Base-by-base conservation (phyloP, 2,329 filamentous ascomycete genomes). In the Fusarium tjaetaba region DNA sequence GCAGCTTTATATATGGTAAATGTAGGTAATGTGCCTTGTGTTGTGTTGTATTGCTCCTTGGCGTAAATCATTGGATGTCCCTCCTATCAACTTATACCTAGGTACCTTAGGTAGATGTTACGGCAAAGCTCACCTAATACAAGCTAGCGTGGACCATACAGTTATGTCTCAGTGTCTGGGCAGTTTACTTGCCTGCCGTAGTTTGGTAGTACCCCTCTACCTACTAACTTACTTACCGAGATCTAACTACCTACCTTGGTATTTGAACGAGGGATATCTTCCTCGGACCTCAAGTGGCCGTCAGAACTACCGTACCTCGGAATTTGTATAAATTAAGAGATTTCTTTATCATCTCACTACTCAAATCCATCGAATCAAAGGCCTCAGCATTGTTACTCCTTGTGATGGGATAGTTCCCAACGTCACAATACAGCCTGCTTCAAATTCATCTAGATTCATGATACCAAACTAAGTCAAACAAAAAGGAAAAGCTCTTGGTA, bases 301-400 rank as follows among this genome's bases (percentile, higher is more conserved):
- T 28, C n/a, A 63, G 36, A 69, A 56, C 38, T 69, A 45, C 65
- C 57, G 49, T 43, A 26, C 64, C 57, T 55, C 57, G 48, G 66
- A 53, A n/a, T 49, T 11, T n/a, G 43, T 61, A 39, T 38, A 42
- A 42, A 18, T 56, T 34, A 41, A 49, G 41, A 42, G 16, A 32
- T 38, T 45, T 24, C 8, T 45, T 24, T 11, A 28, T 16, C 16
- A 22, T 16, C 8, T 48, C 39, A n/a, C 26, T 48, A 22, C 20
- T 48, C 18, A 2, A n/a, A 16, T 34, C 26, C n/a, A 26, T 52
- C 14, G n/a, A 22, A 16, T 26, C n/a, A 36, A 36, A 26, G 22
- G 24, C 32, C 24, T 53, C 9, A 36, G 22, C 18, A 28, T 16
- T 22, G n/a, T 14, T 20, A 16, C 24, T 38, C 14, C 32, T 38